Conservation (phyloP, 2,329 filamentous ascomycete genomes). For the Byssothecium circinans region DNA sequence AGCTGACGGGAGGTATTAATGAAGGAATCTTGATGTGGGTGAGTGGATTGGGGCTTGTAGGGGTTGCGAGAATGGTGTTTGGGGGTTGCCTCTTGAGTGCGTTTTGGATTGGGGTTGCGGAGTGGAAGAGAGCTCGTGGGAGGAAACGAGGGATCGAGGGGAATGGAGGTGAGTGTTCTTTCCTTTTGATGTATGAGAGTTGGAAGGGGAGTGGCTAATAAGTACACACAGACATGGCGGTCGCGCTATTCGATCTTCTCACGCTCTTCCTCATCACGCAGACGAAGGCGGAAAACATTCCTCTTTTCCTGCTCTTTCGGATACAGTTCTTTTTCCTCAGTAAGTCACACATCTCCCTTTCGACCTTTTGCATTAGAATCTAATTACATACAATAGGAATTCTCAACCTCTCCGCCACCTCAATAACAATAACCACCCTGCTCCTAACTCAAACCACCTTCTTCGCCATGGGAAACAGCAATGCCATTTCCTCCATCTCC, state of each 20-base stretch:
- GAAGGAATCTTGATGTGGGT: constrained; percentile 52
- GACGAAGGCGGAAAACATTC: constrained; percentile 80
- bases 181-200: background rate
- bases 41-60: constrained; percentile 36
- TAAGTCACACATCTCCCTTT: constrained; percentile 47
- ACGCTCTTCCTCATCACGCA: constrained; percentile 84
- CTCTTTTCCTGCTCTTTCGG: constrained; percentile 77
- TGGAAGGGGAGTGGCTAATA: constrained; percentile 9
- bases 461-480: constrained; percentile 88
- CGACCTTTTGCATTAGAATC: too few relatives aligned
- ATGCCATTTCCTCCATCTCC: constrained; percentile 94
- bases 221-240: constrained; percentile 47
- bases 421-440: constrained; percentile 70
- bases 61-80: constrained; percentile 42
- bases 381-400: too few relatives aligned
- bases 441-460: constrained; percentile 81
- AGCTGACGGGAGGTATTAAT: constrained; percentile 58
- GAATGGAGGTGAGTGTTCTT: constrained; percentile 27
- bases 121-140: constrained; percentile 26
- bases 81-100: constrained; percentile 36
- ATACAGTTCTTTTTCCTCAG: constrained; percentile 59
- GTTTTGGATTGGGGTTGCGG: constrained; percentile 31
- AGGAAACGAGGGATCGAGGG: constrained; percentile 17
- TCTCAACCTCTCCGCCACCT: constrained; percentile 51
- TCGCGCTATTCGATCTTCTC: constrained; percentile 62